Conservation (phyloP, 2,329 filamentous ascomycete genomes). For the Aureobasidium lini region DNA sequence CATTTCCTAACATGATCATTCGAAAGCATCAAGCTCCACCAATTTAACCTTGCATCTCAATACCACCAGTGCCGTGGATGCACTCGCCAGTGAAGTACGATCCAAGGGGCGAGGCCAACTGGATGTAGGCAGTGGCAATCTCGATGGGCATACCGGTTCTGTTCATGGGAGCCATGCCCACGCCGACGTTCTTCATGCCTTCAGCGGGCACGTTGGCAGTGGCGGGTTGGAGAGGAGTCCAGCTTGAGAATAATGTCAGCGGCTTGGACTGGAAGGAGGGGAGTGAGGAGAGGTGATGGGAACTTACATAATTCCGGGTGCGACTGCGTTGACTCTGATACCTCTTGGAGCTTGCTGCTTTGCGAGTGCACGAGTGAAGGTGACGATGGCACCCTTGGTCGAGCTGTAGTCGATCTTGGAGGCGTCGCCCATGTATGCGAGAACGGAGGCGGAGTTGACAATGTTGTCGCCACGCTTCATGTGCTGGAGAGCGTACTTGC, state of each 20-base stretch:
- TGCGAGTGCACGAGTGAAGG: slow-evolving; percentile 48
- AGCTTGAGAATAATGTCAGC: slow-evolving; percentile 16
- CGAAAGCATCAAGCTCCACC: background rate
- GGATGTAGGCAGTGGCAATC: slow-evolving; percentile 24
- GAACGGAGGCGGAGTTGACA: slow-evolving; percentile 42
- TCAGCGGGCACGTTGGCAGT: slow-evolving; percentile 32
- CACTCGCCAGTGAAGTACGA: slow-evolving; percentile 23
- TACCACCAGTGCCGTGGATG: slow-evolving; percentile 21
- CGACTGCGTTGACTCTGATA: slow-evolving; percentile 44
- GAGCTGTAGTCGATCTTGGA: slow-evolving; percentile 45
- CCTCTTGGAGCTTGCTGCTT: slow-evolving; percentile 49
- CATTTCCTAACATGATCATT: background rate
- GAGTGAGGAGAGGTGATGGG: background rate
- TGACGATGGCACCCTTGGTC: slow-evolving; percentile 52
- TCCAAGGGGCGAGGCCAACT: slow-evolving; percentile 23
- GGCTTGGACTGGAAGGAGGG: background rate
- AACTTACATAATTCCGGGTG: slow-evolving; percentile 22
- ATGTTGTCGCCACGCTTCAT: slow-evolving; percentile 47
- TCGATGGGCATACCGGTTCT: slow-evolving; percentile 27
- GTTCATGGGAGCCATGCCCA: slow-evolving; percentile 21
- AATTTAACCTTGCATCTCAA: slow-evolving; percentile 23
- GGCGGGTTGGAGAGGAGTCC: slow-evolving; percentile 36
- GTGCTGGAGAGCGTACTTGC: slow-evolving; percentile 49
- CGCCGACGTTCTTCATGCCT: slow-evolving; percentile 21
- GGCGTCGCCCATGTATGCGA: slow-evolving; percentile 46